Conservation (phyloP, 345 rosid genomes). For the Abelmoschus esculentus region DNA sequence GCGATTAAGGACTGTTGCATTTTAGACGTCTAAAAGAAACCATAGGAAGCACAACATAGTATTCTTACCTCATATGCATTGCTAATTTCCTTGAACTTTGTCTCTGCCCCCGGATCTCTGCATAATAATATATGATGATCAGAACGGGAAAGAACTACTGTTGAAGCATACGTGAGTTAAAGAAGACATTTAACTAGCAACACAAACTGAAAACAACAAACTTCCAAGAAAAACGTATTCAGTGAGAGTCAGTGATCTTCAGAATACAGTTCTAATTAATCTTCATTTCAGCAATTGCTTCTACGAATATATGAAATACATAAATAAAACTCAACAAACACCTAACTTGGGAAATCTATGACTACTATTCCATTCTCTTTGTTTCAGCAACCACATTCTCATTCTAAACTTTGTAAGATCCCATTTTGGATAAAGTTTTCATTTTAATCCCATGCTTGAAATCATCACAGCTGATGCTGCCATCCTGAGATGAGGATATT, state of each 20-base stretch:
- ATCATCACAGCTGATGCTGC: not conserved
- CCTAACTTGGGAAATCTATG: too few relatives aligned
- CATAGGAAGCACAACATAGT: constrained; percentile 5
- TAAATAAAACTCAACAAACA: not conserved
- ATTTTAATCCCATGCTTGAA: not conserved
- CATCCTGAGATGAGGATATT: not conserved
- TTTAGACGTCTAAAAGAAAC: constrained; percentile 9
- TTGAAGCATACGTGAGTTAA: not conserved
- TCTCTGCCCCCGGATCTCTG: constrained; percentile 90
- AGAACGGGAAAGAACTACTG: not conserved
- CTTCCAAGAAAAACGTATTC: not conserved
- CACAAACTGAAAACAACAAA: not conserved
- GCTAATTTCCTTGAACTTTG: constrained; percentile 93
- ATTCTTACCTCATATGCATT: constrained; percentile 90
- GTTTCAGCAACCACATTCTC: not conserved
- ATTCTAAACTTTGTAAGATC: not conserved
- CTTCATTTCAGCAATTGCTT: not conserved
- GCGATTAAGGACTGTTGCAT: not conserved
- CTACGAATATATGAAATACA: not conserved
- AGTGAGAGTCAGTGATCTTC: not conserved
- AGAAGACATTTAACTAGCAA: not conserved
- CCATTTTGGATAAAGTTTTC: not conserved
- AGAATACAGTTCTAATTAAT: not conserved
- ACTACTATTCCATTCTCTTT: too few relatives aligned
- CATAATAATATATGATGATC: constrained; percentile 12